Conservation (phyloP, 257 asterid genomes). For the Capsicum rhomboideum region DNA sequence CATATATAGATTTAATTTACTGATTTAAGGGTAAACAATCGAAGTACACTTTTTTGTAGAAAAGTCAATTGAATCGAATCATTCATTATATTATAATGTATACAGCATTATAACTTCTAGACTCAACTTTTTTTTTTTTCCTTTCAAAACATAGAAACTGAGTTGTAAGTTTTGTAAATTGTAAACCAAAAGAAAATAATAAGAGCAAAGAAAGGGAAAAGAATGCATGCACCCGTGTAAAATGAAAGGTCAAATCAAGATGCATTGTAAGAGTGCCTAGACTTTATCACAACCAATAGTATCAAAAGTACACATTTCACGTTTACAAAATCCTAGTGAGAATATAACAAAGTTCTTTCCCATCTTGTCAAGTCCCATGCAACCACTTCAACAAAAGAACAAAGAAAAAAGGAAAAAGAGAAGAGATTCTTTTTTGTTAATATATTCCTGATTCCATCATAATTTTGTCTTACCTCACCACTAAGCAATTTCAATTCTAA, state of each 20-base stretch:
- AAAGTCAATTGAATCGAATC: no score
- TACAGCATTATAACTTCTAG: no score
- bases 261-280: background rate
- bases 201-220: background rate
- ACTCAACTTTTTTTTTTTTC: no score
- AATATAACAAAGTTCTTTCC: conserved; percentile 6
- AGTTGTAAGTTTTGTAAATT: no score
- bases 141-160: no score
- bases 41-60: no score
- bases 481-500: conserved; percentile 6
- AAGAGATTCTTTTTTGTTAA: background rate
- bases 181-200: no score
- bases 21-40: no score
- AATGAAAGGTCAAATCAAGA: conserved; percentile 8
- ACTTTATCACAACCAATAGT: background rate
- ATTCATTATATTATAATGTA: no score
- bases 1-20: no score
- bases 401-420: background rate
- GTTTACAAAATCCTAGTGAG: conserved; percentile 16
- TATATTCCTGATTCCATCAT: background rate
- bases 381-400: background rate
- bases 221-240: background rate
- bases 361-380: background rate
- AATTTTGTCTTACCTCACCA: conserved; percentile 33
- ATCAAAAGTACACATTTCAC: background rate